A percentile compares a stretch with the other conserved stretches of the same genome.
Evolutionary conservation across 2,329 filamentous ascomycete species (phyloP).

Genomic region (Xylariales sp.): DNA sequence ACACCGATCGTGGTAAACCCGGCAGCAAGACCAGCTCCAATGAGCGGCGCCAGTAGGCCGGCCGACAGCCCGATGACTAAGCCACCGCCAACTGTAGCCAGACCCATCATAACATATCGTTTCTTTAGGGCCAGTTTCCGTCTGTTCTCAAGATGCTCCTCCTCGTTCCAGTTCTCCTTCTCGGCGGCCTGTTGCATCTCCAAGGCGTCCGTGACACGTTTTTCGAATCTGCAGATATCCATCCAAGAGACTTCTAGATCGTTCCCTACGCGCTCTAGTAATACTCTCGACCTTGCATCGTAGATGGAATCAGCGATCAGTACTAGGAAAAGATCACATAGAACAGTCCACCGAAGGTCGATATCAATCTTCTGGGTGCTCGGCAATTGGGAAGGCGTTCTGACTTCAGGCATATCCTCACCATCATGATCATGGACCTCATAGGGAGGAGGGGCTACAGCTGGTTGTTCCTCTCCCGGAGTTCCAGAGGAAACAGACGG

Average conservation of each 20-base stretch:
- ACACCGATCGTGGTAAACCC: slow-evolving; percentile 95
- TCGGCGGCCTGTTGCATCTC: slow-evolving; percentile 96
- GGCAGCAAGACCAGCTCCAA: slow-evolving; percentile 87
- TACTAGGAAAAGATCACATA: slow-evolving; percentile 92
- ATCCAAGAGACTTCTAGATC: slow-evolving; percentile 81
- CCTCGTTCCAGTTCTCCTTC: slow-evolving; percentile 97
- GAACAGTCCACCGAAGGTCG: slow-evolving; percentile 91
- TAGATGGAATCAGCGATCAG: slow-evolving; percentile 96
- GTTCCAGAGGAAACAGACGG: slow-evolving; percentile 23
- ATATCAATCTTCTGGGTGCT: slow-evolving; percentile 84
- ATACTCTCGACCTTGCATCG: slow-evolving; percentile 77
- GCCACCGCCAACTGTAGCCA: slow-evolving; percentile 92
- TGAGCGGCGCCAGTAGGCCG: slow-evolving; percentile 85
- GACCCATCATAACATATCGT: slow-evolving; percentile 90
- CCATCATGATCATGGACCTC: slow-evolving; percentile 58
- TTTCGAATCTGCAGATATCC: slow-evolving; percentile 95
- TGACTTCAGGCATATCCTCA: slow-evolving; percentile 72
- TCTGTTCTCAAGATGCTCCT: slow-evolving; percentile 84
- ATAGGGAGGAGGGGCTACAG: slow-evolving; percentile 54
- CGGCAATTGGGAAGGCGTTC: slow-evolving; percentile 77
- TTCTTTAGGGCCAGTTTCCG: slow-evolving; percentile 76
- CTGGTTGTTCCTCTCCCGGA: slow-evolving; percentile 38
- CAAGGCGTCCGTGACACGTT: slow-evolving; percentile 89
- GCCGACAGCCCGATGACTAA: slow-evolving; percentile 94
- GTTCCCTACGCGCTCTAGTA: slow-evolving; percentile 78